Percentiles rank a stretch among this genome's conserved stretches.
Conservation (phyloP, 2,329 filamentous ascomycete genomes). For the Seiridium unicorne region DNA sequence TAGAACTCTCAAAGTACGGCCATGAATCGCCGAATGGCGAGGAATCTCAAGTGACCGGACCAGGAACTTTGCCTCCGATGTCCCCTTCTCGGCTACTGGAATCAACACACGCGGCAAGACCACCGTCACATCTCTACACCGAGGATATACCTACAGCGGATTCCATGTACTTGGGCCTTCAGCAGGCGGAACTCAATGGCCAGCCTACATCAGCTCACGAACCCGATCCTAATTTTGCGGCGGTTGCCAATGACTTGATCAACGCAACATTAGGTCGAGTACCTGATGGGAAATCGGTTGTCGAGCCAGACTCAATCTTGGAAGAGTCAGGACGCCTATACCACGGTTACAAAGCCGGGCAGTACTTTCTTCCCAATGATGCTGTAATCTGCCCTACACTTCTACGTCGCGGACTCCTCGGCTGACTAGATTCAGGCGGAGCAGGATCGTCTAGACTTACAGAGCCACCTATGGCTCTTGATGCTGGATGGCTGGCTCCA, state of each 20-base stretch:
- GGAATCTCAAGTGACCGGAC: no score
- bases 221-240: background rate
- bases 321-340: background rate
- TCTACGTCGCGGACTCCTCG: no score
- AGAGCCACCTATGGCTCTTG: background rate
- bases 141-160: no score
- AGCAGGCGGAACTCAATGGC: no score
- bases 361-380: background rate
- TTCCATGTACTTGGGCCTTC: no score
- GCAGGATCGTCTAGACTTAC: background rate
- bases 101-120: no score
- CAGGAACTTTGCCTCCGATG: no score
- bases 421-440: background rate
- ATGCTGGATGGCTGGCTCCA: background rate
- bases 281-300: background rate
- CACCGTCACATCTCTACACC: no score
- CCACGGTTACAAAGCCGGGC: background rate
- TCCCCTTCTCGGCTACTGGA: no score
- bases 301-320: background rate
- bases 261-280: background rate
- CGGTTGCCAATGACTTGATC: background rate
- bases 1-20: no score
- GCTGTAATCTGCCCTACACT: background rate
- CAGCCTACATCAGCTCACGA: no score
- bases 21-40: no score